Percentiles rank a stretch among this genome's conserved stretches.
These are phyloP conservation scores for Senna siamea DNA, from an alignment of 306 rosid genomes.

Conservation along the genomic window DNA sequence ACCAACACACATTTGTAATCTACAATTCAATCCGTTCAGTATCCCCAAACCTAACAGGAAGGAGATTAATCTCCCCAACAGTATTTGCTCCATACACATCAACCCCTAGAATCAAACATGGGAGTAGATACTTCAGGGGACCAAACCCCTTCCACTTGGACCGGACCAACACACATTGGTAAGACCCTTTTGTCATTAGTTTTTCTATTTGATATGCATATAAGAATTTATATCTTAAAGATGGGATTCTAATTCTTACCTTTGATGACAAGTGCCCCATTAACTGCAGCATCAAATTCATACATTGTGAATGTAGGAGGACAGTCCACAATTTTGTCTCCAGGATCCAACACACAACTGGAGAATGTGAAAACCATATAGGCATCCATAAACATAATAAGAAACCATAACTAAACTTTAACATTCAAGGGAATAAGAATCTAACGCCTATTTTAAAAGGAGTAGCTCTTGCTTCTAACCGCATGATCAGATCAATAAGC, in stretches of 20 bases:
- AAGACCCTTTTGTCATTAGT: neutral
- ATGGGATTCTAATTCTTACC: constrained; percentile 47
- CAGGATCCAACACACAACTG: constrained; percentile 94
- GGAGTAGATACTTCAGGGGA: no score
- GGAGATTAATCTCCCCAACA: no score
- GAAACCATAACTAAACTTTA: constrained; percentile 26
- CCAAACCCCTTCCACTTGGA: no score
- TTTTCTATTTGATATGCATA: constrained; percentile 9
- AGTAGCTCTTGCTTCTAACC: constrained; percentile 49
- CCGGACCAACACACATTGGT: no score
- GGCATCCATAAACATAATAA: constrained; percentile 4
- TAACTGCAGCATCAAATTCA: constrained; percentile 93
- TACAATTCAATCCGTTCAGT: no score
- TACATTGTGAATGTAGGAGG: constrained; percentile 98
- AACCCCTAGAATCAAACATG: no score
- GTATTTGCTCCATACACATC: no score
- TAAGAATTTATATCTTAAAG: constrained; percentile 8
- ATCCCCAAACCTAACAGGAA: no score
- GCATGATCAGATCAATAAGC: constrained; percentile 93
- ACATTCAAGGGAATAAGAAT: constrained; percentile 8
- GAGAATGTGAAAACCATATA: constrained; percentile 31
- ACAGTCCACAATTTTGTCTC: constrained; percentile 92
- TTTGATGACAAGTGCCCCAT: constrained; percentile 79
- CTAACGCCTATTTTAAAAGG: constrained; percentile 17
- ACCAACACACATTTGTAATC: no score